phyloP scores from a whole-genome alignment of 2,329 filamentous ascomycete genomes.

The Exophiala aquamarina region DNA sequence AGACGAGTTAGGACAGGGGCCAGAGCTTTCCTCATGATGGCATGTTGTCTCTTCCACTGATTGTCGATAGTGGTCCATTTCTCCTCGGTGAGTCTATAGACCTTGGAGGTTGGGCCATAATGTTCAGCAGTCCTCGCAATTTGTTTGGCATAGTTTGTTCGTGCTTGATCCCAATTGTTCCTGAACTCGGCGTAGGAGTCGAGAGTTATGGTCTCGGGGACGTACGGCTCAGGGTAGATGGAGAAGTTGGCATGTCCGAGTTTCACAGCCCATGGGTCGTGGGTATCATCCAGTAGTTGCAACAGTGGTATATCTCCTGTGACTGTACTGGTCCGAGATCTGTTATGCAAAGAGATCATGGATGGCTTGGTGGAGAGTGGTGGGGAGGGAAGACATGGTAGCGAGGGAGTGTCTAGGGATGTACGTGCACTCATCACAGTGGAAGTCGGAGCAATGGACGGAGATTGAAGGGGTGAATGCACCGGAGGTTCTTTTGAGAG shows the following conservation, averaged over 20 bases:
- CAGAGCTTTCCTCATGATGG: slow-evolving; percentile 59
- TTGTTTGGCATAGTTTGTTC: slow-evolving; percentile 85
- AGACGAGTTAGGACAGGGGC: slow-evolving; percentile 39
- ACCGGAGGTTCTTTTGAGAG: slow-evolving; percentile 55
- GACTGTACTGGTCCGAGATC: slow-evolving; percentile 46
- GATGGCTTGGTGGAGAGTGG: slow-evolving; percentile 77
- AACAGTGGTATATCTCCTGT: slow-evolving; percentile 51
- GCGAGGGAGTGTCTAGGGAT: slow-evolving; percentile 49
- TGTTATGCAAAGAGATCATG: slow-evolving; percentile 66
- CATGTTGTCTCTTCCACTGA: slow-evolving; percentile 70
- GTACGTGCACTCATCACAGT: slow-evolving; percentile 42
- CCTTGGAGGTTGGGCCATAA: slow-evolving; percentile 86
- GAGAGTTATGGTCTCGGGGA: slow-evolving; percentile 62
- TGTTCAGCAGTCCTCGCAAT: slow-evolving; percentile 85
- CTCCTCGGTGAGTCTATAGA: slow-evolving; percentile 77
- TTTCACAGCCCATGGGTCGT: slow-evolving; percentile 79
- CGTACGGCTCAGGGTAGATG: slow-evolving; percentile 79
- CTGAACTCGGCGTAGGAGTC: slow-evolving; percentile 65
- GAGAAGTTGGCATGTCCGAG: slow-evolving; percentile 93
- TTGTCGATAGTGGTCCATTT: slow-evolving; percentile 84
- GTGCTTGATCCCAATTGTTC: slow-evolving; percentile 78
- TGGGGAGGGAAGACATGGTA: slow-evolving; percentile 59
- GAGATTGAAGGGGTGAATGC: slow-evolving; percentile 83
- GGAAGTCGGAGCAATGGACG: slow-evolving; percentile 67
- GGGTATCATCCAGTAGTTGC: slow-evolving; percentile 58